Evolutionary conservation across 768 basidiomycete genomes (phyloP).

Genomic region (Epithele typhae): DNA sequence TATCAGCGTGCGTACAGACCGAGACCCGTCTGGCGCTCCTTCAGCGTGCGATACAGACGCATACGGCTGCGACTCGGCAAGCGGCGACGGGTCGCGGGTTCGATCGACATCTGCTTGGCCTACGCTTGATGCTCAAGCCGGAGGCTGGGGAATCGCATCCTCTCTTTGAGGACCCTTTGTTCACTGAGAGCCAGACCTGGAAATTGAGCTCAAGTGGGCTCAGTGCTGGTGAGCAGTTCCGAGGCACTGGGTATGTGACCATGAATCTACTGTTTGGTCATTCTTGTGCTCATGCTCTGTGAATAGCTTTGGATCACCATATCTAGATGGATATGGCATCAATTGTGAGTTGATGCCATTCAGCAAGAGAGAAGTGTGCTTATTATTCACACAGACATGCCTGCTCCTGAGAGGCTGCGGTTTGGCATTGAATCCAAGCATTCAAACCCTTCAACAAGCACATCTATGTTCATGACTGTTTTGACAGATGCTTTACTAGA

Average conservation of each 20-base stretch:
- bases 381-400: slow-evolving; percentile 56
- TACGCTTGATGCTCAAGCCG: slow-evolving; percentile 58
- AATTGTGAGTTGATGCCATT: slow-evolving; percentile 66
- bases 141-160: slow-evolving; percentile 50
- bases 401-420: slow-evolving; percentile 74
- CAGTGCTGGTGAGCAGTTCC: slow-evolving; percentile 81
- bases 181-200: slow-evolving; percentile 75
- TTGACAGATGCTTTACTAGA: slow-evolving; percentile 61
- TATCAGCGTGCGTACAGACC: slow-evolving; percentile 11
- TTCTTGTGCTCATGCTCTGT: background rate
- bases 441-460: slow-evolving; percentile 67
- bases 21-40: slow-evolving; percentile 46
- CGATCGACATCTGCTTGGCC: slow-evolving; percentile 88
- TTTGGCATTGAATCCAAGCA: slow-evolving; percentile 93
- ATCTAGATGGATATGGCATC: slow-evolving; percentile 88
- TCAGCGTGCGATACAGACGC: slow-evolving; percentile 62
- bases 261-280: background rate
- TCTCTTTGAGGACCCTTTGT: slow-evolving; percentile 77
- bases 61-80: slow-evolving; percentile 67
- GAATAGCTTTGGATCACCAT: slow-evolving; percentile 72
- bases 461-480: slow-evolving; percentile 58
- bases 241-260: slow-evolving; percentile 70
- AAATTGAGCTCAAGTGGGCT: slow-evolving; percentile 87
- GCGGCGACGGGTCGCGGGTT: slow-evolving; percentile 81
- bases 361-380: background rate